These are phyloP conservation scores for Sechiopsis laciniata DNA, from an alignment of 306 rosid species.

Conservation along the genomic window DNA sequence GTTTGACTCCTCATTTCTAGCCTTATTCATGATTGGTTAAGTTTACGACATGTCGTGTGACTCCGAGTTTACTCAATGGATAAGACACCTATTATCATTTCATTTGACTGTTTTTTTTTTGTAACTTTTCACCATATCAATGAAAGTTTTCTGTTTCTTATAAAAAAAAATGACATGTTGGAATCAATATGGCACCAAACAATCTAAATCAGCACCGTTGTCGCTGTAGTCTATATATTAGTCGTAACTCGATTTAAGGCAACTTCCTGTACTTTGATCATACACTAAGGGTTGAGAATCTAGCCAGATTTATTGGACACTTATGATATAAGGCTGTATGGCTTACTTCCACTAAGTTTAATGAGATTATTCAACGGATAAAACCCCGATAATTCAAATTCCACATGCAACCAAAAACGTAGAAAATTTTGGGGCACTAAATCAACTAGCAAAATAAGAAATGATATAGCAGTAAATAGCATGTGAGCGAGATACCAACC, in stretches of 20 bases:
- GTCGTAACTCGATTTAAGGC: not conserved
- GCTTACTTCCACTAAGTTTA: no score
- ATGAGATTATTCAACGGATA: not conserved
- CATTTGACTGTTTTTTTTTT: no score
- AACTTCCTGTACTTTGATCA: not conserved
- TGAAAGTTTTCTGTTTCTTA: no score
- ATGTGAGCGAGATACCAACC: conserved; percentile 49
- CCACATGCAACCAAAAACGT: not conserved
- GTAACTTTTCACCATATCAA: no score
- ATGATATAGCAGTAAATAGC: not conserved
- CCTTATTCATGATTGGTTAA: not conserved
- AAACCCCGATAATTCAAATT: not conserved
- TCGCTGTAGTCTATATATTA: not conserved
- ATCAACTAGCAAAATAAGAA: not conserved
- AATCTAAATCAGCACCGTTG: not conserved
- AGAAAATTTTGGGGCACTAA: conserved; percentile 4
- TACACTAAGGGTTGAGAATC: not conserved
- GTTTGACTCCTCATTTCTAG: no score
- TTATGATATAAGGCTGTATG: not conserved
- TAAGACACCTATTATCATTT: not conserved
- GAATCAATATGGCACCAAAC: not conserved
- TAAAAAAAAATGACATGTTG: not conserved
- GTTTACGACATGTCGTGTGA: not conserved
- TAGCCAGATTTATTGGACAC: not conserved
- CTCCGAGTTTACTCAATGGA: not conserved